Evolutionary conservation across 1,284 basidiomycete species (phyloP).

Genomic region (Moesziomyces globuligerus): DNA sequence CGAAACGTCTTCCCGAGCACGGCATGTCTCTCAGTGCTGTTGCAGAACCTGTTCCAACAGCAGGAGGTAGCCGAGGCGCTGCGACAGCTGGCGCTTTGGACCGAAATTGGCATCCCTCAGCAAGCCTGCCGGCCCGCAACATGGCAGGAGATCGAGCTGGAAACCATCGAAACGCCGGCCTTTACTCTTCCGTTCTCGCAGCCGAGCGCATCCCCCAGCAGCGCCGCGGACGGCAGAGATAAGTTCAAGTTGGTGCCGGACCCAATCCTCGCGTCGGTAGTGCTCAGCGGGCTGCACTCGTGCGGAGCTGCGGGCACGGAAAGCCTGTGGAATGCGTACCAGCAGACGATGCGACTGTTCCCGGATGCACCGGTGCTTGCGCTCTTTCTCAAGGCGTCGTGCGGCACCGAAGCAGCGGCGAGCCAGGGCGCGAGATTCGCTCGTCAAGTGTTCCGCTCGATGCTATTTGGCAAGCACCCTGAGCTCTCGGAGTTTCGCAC

Average conservation of each 20-base stretch:
- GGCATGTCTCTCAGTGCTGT: constrained; percentile 13
- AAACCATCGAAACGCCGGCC: neutral
- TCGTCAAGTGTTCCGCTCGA: constrained; percentile 22
- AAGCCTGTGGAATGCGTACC: constrained; percentile 31
- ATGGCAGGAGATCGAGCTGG: constrained; percentile 10
- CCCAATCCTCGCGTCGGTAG: constrained; percentile 25
- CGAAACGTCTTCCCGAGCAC: constrained; percentile 26
- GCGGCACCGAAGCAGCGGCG: constrained; percentile 1
- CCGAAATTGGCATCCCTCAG: constrained; percentile 19
- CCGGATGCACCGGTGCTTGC: constrained; percentile 36
- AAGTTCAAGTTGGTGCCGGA: constrained; percentile 18
- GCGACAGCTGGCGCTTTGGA: constrained; percentile 33
- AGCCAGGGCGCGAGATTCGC: constrained; percentile 14
- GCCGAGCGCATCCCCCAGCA: neutral
- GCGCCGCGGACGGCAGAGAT: neutral
- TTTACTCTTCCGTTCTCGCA: neutral
- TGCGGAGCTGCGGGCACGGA: constrained; percentile 20
- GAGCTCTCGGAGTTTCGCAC: constrained; percentile 21
- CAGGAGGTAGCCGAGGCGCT: constrained; percentile 14
- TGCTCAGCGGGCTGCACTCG: constrained; percentile 27
- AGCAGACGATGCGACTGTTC: constrained; percentile 25
- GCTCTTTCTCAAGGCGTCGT: constrained; percentile 32
- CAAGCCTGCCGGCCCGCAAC: neutral
- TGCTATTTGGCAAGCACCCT: constrained; percentile 36
- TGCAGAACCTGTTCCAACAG: constrained; percentile 33